Conservation (phyloP, 768 basidiomycete genomes). For the Kwoniella sp. region DNA sequence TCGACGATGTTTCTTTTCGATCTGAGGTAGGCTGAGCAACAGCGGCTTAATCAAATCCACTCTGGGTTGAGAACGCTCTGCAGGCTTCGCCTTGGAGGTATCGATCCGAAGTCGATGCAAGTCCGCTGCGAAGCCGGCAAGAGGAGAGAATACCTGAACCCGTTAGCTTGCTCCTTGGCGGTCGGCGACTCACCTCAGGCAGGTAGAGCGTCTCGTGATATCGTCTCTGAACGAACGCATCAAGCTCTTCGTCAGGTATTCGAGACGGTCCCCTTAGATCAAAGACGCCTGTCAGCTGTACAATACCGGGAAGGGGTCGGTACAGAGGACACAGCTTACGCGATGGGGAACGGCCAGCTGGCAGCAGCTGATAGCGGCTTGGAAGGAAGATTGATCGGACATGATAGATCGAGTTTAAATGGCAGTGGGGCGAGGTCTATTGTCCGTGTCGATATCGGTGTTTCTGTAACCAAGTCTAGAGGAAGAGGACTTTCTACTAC, state of each 20-base stretch:
- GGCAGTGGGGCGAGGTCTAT: neutral
- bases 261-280: neutral
- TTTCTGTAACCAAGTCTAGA: neutral
- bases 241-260: slow-evolving; percentile 2
- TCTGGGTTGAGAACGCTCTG: neutral
- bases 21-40: slow-evolving; percentile 33
- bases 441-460: too few species aligned
- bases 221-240: slow-evolving; percentile 14
- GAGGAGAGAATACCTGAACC: slow-evolving; percentile 24
- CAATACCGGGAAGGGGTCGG: too few species aligned
- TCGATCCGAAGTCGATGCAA: slow-evolving; percentile 8
- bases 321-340: slow-evolving; percentile 26
- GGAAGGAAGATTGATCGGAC: slow-evolving; percentile 26
- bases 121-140: slow-evolving; percentile 28
- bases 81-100: too few species aligned
- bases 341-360: slow-evolving; percentile 22
- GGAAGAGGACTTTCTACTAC: neutral
- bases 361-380: slow-evolving; percentile 15
- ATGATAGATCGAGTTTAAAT: slow-evolving; percentile 30
- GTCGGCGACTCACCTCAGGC: slow-evolving; percentile 28
- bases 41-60: slow-evolving; percentile 11
- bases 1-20: slow-evolving; percentile 39
- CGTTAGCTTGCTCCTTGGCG: neutral
- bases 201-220: slow-evolving; percentile 40
- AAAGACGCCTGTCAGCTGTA: neutral